phyloP scores from a whole-genome alignment of 1,284 basidiomycete species.

The Trichosporon ovoides region DNA sequence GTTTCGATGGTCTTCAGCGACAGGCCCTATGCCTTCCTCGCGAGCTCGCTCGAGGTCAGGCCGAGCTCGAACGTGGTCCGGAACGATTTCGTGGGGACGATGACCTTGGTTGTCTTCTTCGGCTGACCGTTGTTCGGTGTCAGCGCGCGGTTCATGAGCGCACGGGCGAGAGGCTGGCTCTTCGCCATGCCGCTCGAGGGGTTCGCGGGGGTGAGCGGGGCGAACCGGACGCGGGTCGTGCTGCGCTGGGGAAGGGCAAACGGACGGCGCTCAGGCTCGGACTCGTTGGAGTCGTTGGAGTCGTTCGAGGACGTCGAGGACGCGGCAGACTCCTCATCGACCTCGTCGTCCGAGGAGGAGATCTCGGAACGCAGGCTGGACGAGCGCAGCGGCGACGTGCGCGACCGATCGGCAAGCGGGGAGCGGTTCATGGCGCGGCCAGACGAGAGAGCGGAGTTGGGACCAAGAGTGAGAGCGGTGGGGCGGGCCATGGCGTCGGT shows the following conservation, averaged over 20 bases:
- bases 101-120: slow-evolving; percentile 34
- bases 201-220: slow-evolving; percentile 16
- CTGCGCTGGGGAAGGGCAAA: neutral
- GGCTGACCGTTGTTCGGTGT: slow-evolving; percentile 8
- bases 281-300: neutral
- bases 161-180: slow-evolving; percentile 38
- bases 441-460: neutral
- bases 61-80: slow-evolving; percentile 43
- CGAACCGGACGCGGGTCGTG: slow-evolving; percentile 9
- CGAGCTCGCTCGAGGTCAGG: slow-evolving; percentile 39
- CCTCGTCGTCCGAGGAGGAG: slow-evolving; percentile 3
- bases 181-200: slow-evolving; percentile 24
- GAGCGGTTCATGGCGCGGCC: neutral
- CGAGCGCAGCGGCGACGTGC: slow-evolving; percentile 1
- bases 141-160: slow-evolving; percentile 34
- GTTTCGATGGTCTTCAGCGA: neutral
- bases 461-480: neutral
- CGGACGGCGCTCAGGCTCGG: neutral
- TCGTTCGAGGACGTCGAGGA: slow-evolving; percentile 5
- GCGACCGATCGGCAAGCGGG: slow-evolving; percentile 3
- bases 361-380: slow-evolving; percentile 6
- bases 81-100: slow-evolving; percentile 43
- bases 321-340: slow-evolving; percentile 7
- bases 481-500: slow-evolving; percentile 16
- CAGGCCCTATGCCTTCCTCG: slow-evolving; percentile 13